Evolutionary conservation across 129 eudicot genomes (phyloP).

Genomic region (Helichrysum umbraculigerum): DNA sequence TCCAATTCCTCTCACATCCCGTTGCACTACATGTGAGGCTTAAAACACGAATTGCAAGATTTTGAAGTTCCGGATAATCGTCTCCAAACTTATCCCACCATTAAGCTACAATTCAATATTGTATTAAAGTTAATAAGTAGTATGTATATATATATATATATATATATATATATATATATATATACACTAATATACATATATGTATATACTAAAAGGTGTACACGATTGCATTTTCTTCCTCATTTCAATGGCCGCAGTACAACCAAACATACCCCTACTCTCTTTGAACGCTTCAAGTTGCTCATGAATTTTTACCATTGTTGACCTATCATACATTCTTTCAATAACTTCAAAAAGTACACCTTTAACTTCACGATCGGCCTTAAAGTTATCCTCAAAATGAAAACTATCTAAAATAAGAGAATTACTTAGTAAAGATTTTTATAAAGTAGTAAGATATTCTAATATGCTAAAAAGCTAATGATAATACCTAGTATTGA

Average conservation of each 20-base stretch:
- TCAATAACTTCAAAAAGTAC: conserved; percentile 33
- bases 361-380: conserved; percentile 37
- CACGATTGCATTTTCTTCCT: not conserved
- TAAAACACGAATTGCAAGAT: conserved; percentile 20
- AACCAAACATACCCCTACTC: not conserved
- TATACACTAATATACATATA: not conserved
- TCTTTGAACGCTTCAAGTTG: not conserved
- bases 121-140: too few species aligned
- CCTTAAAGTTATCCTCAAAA: conserved; percentile 26
- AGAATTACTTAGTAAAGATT: too few species aligned
- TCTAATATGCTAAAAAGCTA: too few species aligned
- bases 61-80: conserved; percentile 20
- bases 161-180: not conserved
- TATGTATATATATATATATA: not conserved
- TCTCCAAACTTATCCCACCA: conserved; percentile 25
- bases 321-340: conserved; percentile 4
- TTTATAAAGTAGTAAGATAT: too few species aligned
- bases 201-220: not conserved
- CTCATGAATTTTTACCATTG: not conserved
- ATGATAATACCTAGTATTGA: conserved; percentile 30
- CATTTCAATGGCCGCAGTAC: not conserved
- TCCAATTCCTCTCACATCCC: conserved; percentile 10
- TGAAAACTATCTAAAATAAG: conserved; percentile 8
- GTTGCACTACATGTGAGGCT: conserved; percentile 27
- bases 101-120: conserved; percentile 1